phyloP scores from a whole-genome alignment of 139 green algal genomes.

The Micractinium sp. region DNA sequence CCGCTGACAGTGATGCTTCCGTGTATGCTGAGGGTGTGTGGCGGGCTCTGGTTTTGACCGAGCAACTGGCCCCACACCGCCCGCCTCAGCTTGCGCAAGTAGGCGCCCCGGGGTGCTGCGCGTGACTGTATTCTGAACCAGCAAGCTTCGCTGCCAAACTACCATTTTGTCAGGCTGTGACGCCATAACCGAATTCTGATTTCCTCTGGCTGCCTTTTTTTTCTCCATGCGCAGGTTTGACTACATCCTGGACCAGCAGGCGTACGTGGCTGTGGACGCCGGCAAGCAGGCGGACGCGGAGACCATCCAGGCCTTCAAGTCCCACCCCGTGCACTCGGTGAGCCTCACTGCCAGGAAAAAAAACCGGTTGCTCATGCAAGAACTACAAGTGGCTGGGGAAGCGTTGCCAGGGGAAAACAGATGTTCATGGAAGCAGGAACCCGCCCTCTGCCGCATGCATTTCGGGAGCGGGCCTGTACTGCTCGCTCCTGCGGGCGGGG shows the following conservation, averaged over 20 bases:
- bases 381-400: too few relatives aligned
- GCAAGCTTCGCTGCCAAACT: not conserved
- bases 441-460: too few relatives aligned
- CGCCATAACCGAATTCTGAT: too few relatives aligned
- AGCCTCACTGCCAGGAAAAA: too few relatives aligned
- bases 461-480: too few relatives aligned
- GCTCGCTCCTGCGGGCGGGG: too few relatives aligned
- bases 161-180: not conserved
- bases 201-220: too few relatives aligned
- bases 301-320: conserved; percentile 60
- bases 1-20: too few relatives aligned
- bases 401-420: too few relatives aligned
- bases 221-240: conserved; percentile 96
- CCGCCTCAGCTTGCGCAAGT: conserved; percentile 96
- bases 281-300: conserved; percentile 69
- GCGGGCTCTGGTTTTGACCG: conserved; percentile 20
- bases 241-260: conserved; percentile 97
- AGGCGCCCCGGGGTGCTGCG: conserved; percentile 78
- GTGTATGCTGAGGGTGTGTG: not conserved
- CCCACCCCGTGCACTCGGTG: conserved; percentile 59
- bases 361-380: too few relatives aligned
- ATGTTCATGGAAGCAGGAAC: too few relatives aligned
- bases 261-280: conserved; percentile 79
- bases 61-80: conserved; percentile 99
- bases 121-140: not conserved